These are phyloP conservation scores for Nitzschia sp. DNA, from an alignment of 108 stramenopile species.

Conservation along the genomic window DNA sequence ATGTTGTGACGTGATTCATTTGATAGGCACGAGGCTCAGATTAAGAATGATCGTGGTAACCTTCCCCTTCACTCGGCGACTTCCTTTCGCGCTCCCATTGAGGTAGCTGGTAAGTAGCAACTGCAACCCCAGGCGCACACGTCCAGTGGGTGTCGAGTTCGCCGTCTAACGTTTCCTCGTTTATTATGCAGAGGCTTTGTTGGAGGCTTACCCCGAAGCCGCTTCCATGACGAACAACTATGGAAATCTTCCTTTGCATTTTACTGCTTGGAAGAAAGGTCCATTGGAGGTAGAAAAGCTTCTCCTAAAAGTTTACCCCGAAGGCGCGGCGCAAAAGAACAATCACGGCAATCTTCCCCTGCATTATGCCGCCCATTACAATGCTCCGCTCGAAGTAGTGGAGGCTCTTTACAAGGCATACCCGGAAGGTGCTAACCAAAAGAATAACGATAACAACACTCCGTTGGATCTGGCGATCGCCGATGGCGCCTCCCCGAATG, in stretches of 20 bases:
- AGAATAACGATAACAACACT: constrained; percentile 88
- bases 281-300: constrained; percentile 82
- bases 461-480: constrained; percentile 86
- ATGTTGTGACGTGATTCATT: constrained; percentile 2
- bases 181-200: constrained; percentile 56
- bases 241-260: constrained; percentile 84
- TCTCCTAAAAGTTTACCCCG: constrained; percentile 75
- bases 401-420: constrained; percentile 84
- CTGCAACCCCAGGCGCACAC: not conserved
- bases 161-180: not conserved
- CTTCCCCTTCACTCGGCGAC: constrained; percentile 85
- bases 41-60: constrained; percentile 83
- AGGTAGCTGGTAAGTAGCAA: constrained; percentile 56
- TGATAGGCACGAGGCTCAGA: constrained; percentile 65
- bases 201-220: constrained; percentile 87
- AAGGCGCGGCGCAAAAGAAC: constrained; percentile 87
- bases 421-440: constrained; percentile 79
- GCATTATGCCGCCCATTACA: constrained; percentile 88
- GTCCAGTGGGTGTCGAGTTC: not conserved
- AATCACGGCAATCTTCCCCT: constrained; percentile 86
- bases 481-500: constrained; percentile 80
- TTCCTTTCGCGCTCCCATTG: constrained; percentile 78
- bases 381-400: constrained; percentile 84
- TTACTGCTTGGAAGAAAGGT: constrained; percentile 89
- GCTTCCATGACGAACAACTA: constrained; percentile 87